Evolutionary conservation across 1,139 yeast genomes (phyloP), one percentile per base, ranked within the genome.

Genomic region (Saccharomyces hybrid): DNA sequence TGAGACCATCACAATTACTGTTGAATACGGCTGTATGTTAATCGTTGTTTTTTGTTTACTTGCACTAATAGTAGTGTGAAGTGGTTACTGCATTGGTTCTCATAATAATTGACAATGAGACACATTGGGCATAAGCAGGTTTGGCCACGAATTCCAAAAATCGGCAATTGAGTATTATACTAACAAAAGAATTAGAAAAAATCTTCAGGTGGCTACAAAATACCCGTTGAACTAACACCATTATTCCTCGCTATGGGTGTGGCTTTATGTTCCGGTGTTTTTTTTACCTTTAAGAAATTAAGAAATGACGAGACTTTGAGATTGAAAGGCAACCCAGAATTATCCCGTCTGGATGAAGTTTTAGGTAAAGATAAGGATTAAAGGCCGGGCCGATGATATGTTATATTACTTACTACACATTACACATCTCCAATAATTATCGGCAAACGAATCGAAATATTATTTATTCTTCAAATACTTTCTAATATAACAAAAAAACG

Each of bases 211-310:
- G 74, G 71, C 61, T 52, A 70, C 65, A 59, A 61, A 48, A 69
- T 83, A 54, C 95, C 95, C 62, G 82, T 86, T 55, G 95, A 86
- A 75, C 76, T 86, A 78, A 83, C 86, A 70, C 95, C 95, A 71
- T 79, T 86, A 71, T 76, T 78, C 61, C 70, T 77, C 47, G 82
- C 82, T 46, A 75, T 79, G 73, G 87, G 84, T 65, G 83, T 84
- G 57, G 93, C 93, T 50, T 67, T 82, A 65, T 70, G 72, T 58
- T 86, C 93, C 32, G 90, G 85, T 58, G 62, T 73, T 60, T 86
- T 72, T 76, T 86, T 86, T 79, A 76, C 88, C 53, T 81, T 81
- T 76, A 86, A 84, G 78, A 88, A 86, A 72, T 75, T 86, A 63
- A 78, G 82, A 55, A 75, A 80, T 67, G 93, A 86, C 72, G 74